Conservation (phyloP, 257 asterid genomes). For the Sherardia arvensis region DNA sequence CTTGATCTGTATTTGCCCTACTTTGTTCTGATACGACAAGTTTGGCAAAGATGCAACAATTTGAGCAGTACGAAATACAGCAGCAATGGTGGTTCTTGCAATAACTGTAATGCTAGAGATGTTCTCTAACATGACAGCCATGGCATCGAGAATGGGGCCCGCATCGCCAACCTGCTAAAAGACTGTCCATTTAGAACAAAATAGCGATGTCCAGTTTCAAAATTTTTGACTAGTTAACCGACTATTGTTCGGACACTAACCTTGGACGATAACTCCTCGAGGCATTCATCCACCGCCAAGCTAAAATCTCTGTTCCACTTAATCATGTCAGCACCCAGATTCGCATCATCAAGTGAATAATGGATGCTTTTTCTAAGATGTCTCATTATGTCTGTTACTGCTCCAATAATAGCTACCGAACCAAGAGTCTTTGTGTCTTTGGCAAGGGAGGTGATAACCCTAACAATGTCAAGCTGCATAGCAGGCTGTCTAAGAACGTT, state of each 20-base stretch:
- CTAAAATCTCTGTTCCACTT: constrained; percentile 70
- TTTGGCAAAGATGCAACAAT: constrained; percentile 66
- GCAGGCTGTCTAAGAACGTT: constrained; percentile 73
- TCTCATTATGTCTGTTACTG: constrained; percentile 86
- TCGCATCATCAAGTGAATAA: constrained; percentile 63
- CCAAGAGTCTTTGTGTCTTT: constrained; percentile 57
- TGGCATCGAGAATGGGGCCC: constrained; percentile 75
- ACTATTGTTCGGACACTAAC: constrained; percentile 21
- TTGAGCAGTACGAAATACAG: constrained; percentile 77
- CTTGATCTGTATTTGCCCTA: constrained; percentile 11
- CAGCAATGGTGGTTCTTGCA: constrained; percentile 76
- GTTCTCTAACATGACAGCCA: constrained; percentile 87
- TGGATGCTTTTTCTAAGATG: constrained; percentile 92
- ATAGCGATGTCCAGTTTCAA: background rate
- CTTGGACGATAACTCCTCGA: constrained; percentile 67
- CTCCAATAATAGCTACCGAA: constrained; percentile 74
- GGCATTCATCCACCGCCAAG: constrained; percentile 81
- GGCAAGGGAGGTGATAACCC: constrained; percentile 63
- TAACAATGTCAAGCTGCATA: constrained; percentile 84
- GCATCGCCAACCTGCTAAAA: constrained; percentile 82
- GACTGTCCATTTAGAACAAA: background rate
- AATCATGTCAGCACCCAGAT: constrained; percentile 59
- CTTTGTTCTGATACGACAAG: constrained; percentile 72
- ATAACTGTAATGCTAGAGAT: constrained; percentile 67
- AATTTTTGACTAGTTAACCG: background rate